A percentile compares a stretch with the other conserved stretches of the same genome.
phyloP scores from a whole-genome alignment of 2,329 filamentous ascomycete genomes.

The Cryphonectria nitschkei region DNA sequence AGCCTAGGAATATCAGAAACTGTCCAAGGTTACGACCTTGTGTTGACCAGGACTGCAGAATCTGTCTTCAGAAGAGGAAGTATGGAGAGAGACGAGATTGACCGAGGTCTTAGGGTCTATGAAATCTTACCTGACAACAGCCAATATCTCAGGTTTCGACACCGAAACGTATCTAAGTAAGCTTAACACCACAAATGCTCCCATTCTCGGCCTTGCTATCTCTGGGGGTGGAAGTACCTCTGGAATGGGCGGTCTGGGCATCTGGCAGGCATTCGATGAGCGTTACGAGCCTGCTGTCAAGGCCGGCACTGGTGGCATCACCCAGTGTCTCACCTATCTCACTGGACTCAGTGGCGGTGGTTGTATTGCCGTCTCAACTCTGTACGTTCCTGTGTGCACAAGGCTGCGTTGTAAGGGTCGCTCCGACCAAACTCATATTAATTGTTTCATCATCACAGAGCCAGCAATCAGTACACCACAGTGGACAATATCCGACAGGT shows the following conservation, averaged over 20 bases:
- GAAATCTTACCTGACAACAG: not conserved
- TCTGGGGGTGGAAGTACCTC: conserved; percentile 4
- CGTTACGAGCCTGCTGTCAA: not conserved
- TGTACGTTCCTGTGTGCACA: not conserved
- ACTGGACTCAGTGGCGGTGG: conserved; percentile 1
- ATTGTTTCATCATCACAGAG: not conserved
- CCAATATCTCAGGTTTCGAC: conserved; percentile 1
- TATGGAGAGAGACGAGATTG: not conserved
- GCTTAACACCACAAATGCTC: not conserved
- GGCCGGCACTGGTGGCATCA: not conserved
- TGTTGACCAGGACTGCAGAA: not conserved
- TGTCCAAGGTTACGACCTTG: no score
- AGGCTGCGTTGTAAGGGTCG: not conserved
- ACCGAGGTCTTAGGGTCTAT: not conserved
- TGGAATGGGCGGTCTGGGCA: conserved; percentile 3
- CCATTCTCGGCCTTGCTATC: not conserved
- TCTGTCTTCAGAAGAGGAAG: not conserved
- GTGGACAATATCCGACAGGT: not conserved
- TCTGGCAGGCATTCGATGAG: conserved; percentile 3
- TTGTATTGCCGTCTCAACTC: not conserved
- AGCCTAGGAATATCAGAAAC: not conserved
- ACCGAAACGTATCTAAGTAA: not conserved
- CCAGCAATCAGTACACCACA: conserved; percentile 5
- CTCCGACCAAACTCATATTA: not conserved
- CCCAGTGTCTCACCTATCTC: conserved; percentile 6